Conservation (phyloP, 2,329 filamentous ascomycete genomes). For the Elsinoe arachidis region DNA sequence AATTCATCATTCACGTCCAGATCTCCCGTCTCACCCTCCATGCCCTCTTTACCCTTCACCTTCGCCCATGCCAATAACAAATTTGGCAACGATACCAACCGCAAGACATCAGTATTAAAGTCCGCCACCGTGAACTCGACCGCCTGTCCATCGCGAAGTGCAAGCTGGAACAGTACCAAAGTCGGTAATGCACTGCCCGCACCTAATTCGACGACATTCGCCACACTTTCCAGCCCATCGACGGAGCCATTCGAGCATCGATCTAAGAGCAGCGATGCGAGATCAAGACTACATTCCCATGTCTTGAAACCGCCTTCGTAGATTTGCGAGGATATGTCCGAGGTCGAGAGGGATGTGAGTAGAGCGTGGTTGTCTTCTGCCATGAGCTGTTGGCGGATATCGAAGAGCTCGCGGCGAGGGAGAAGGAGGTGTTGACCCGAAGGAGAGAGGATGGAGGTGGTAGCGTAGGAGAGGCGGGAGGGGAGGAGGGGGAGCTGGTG, state of each 20-base stretch:
- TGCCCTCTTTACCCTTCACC: constrained; percentile 15
- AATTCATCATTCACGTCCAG: constrained; percentile 55
- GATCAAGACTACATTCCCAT: constrained; percentile 77
- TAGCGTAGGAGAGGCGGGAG: constrained; percentile 63
- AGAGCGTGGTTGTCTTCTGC: constrained; percentile 51
- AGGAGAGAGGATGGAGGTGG: constrained; percentile 52
- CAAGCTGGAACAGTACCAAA: constrained; percentile 59
- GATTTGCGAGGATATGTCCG: constrained; percentile 71
- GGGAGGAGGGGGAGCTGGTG: constrained; percentile 51
- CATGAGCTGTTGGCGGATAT: constrained; percentile 74
- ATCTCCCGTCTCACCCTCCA: constrained; percentile 35
- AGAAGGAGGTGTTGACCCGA: constrained; percentile 47
- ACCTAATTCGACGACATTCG: constrained; percentile 55
- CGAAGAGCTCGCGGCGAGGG: constrained; percentile 70
- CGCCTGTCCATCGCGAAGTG: constrained; percentile 38
- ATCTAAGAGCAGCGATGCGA: constrained; percentile 56
- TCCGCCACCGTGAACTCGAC: constrained; percentile 62
- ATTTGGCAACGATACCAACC: constrained; percentile 72
- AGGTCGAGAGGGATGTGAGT: constrained; percentile 54
- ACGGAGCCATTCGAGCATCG: constrained; percentile 41
- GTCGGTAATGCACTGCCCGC: constrained; percentile 71
- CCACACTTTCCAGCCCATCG: constrained; percentile 40
- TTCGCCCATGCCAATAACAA: constrained; percentile 57
- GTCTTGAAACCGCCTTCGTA: constrained; percentile 87
- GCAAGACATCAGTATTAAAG: constrained; percentile 70